Percentiles rank a stretch among this genome's conserved stretches.
phyloP scores from a whole-genome alignment of 1,139 yeast species.

The Yamadazyma buinensis region DNA sequence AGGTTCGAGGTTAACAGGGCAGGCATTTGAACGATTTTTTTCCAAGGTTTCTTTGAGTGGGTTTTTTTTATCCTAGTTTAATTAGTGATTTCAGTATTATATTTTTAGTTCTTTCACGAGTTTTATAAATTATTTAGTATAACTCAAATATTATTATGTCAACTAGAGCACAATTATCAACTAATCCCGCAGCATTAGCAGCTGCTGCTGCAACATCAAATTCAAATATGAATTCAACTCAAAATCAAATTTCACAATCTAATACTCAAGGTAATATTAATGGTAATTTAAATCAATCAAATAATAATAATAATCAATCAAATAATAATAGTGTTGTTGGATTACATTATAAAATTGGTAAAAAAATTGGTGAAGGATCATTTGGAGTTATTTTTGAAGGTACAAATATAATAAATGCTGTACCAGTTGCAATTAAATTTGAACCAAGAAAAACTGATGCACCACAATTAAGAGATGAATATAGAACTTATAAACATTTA shows the following conservation, averaged over 20 bases:
- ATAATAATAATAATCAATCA: background rate
- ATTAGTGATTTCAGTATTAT: no score
- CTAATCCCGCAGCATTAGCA: slow-evolving; percentile 39
- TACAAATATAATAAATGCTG: slow-evolving; percentile 67
- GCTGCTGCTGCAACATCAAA: slow-evolving; percentile 24
- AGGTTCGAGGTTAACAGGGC: no score
- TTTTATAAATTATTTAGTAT: no score
- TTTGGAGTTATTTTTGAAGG: slow-evolving; percentile 84
- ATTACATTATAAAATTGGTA: slow-evolving; percentile 74
- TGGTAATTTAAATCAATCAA: slow-evolving; percentile 1
- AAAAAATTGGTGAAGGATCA: slow-evolving; percentile 82
- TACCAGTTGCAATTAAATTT: slow-evolving; percentile 70
- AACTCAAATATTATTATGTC: no score
- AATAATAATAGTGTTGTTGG: slow-evolving; percentile 56
- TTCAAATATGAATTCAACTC: slow-evolving; percentile 12
- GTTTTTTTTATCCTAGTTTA: no score
- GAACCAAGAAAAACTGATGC: slow-evolving; percentile 97
- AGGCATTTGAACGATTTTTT: no score
- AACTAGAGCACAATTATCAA: slow-evolving; percentile 17
- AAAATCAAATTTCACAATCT: slow-evolving; percentile 2
- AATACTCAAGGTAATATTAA: slow-evolving; percentile 3
- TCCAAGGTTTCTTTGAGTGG: no score
- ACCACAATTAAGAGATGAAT: slow-evolving; percentile 94
- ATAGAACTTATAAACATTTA: slow-evolving; percentile 83
- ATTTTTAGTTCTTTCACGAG: no score